These are phyloP conservation scores for Pseudogymnoascus sp. DNA, from an alignment of 2,329 filamentous ascomycete genomes.

Conservation along the genomic window DNA sequence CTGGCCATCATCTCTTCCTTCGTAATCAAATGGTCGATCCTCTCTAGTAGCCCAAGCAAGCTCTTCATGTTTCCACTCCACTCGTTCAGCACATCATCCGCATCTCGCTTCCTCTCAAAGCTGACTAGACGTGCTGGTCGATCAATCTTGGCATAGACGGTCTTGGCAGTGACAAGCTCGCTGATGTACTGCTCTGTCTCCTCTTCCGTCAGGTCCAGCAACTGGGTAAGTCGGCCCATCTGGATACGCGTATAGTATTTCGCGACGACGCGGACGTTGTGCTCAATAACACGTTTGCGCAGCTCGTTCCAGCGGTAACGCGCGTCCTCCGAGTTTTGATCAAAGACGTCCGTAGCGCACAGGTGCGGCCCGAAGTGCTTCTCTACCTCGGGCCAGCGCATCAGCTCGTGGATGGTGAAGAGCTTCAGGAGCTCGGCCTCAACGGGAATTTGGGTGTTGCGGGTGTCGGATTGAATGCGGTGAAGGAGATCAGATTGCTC, in stretches of 20 bases:
- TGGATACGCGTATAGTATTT: slow-evolving; percentile 98
- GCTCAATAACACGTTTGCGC: slow-evolving; percentile 96
- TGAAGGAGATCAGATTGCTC: slow-evolving; percentile 97
- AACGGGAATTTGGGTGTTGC: slow-evolving; percentile 66
- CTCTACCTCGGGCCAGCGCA: slow-evolving; percentile 94
- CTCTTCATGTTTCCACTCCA: slow-evolving; percentile 99
- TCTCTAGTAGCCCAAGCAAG: slow-evolving; percentile 72
- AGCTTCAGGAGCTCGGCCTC: slow-evolving; percentile 85
- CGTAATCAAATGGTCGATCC: slow-evolving; percentile 95
- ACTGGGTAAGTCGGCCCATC: slow-evolving; percentile 79
- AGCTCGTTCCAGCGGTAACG: slow-evolving; percentile 86
- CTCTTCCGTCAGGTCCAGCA: slow-evolving; percentile 85
- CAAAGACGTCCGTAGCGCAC: slow-evolving; percentile 84
- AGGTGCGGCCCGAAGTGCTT: slow-evolving; percentile 84
- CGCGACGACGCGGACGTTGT: slow-evolving; percentile 94
- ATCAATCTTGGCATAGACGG: slow-evolving; percentile 96
- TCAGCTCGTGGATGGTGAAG: slow-evolving; percentile 92
- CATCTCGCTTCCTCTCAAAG: slow-evolving; percentile 90
- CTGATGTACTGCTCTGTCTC: slow-evolving; percentile 99
- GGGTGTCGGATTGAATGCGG: slow-evolving; percentile 77
- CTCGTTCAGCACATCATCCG: slow-evolving; percentile 94
- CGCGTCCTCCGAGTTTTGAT: slow-evolving; percentile 65
- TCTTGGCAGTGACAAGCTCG: slow-evolving; percentile 94
- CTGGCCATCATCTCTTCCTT: slow-evolving; percentile 99
- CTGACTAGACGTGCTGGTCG: slow-evolving; percentile 84